These are phyloP conservation scores for Lachnellula cervina DNA, from an alignment of 2,329 filamentous ascomycete species.

Conservation along the genomic window DNA sequence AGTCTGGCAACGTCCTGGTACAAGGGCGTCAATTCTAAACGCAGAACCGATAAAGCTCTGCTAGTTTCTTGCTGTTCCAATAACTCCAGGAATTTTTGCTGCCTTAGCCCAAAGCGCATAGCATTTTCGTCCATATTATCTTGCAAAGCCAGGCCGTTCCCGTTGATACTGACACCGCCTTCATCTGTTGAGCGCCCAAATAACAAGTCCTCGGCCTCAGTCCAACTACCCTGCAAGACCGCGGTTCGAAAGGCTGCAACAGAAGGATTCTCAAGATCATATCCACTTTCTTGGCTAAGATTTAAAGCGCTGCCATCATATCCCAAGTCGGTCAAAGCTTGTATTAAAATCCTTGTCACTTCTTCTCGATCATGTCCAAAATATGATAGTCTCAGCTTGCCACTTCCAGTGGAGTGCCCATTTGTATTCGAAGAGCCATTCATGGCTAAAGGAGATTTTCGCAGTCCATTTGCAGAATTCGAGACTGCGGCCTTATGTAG, in stretches of 20 bases:
- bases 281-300: constrained; percentile 78
- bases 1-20: constrained; percentile 72
- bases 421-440: constrained; percentile 49
- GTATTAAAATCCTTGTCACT: constrained; percentile 86
- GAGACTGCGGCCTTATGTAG: constrained; percentile 39
- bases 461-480: constrained; percentile 43
- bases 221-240: constrained; percentile 76
- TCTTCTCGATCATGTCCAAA: constrained; percentile 88
- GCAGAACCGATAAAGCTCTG: constrained; percentile 74
- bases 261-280: constrained; percentile 76
- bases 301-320: constrained; percentile 72
- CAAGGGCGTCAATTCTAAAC: constrained; percentile 81
- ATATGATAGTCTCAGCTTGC: constrained; percentile 44
- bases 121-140: constrained; percentile 69
- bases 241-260: constrained; percentile 82
- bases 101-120: constrained; percentile 83
- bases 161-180: constrained; percentile 38
- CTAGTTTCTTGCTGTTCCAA: constrained; percentile 71
- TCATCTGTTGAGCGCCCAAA: constrained; percentile 47
- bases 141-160: constrained; percentile 66
- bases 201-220: constrained; percentile 76
- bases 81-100: constrained; percentile 92
- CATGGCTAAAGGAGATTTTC: constrained; percentile 41
- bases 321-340: constrained; percentile 83
- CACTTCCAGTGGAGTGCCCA: constrained; percentile 18